phyloP scores from a whole-genome alignment of 2,329 filamentous ascomycete species.

The Fusarium phyllophilum region DNA sequence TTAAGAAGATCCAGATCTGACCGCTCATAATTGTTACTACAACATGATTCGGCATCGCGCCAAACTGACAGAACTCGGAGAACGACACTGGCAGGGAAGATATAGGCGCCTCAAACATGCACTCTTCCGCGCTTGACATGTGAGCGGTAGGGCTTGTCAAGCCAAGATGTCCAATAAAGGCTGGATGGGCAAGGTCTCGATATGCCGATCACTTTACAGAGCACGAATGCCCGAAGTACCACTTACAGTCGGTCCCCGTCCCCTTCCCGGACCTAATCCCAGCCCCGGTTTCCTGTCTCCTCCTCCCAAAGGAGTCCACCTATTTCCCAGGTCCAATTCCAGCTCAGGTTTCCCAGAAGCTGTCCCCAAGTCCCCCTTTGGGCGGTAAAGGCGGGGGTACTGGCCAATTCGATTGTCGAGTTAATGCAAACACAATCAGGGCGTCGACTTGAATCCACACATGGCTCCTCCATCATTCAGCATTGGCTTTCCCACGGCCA shows the following conservation, averaged over 20 bases:
- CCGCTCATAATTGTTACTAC: slow-evolving; percentile 21
- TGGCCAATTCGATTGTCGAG: slow-evolving; percentile 36
- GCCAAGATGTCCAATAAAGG: slow-evolving; percentile 39
- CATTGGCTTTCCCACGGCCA: slow-evolving; percentile 39
- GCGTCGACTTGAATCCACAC: slow-evolving; percentile 45
- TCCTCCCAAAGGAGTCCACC: slow-evolving; percentile 35
- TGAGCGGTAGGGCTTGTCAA: slow-evolving; percentile 42
- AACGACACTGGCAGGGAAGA: slow-evolving; percentile 11
- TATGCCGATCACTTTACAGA: slow-evolving; percentile 40
- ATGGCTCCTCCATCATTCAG: slow-evolving; percentile 40
- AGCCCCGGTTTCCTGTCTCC: slow-evolving; percentile 22
- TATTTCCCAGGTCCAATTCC: slow-evolving; percentile 34
- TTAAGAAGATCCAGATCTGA: slow-evolving; percentile 28
- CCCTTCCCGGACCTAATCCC: slow-evolving; percentile 30
- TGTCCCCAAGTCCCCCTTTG: slow-evolving; percentile 32
- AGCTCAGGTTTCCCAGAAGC: slow-evolving; percentile 26
- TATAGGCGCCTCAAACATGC: slow-evolving; percentile 36
- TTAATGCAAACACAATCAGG: slow-evolving; percentile 43
- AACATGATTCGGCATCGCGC: slow-evolving; percentile 35
- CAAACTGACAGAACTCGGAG: slow-evolving; percentile 27
- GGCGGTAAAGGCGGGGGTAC: slow-evolving; percentile 45
- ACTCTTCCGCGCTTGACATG: slow-evolving; percentile 43
- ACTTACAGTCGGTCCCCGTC: slow-evolving; percentile 28
- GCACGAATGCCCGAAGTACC: slow-evolving; percentile 35
- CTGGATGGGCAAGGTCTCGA: slow-evolving; percentile 27